Conservation (phyloP, 2,329 filamentous ascomycete genomes). For the Arthroderma uncinatum region DNA sequence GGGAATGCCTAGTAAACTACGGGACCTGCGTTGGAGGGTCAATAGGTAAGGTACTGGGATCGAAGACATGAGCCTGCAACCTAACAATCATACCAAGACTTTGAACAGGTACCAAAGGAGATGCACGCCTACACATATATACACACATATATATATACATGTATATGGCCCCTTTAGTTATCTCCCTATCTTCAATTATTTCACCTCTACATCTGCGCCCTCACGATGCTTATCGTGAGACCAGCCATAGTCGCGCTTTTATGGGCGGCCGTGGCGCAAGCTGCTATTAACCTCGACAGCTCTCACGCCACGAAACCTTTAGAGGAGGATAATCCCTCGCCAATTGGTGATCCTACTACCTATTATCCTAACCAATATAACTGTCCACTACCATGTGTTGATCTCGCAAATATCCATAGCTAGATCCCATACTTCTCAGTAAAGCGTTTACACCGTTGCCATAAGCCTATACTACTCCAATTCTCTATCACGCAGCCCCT, state of each 20-base stretch:
- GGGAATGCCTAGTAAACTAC: not conserved
- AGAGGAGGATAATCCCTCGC: not conserved
- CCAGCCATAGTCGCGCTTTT: not conserved
- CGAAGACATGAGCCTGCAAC: not conserved
- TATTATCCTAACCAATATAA: conserved; percentile 1
- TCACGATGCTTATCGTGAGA: not conserved
- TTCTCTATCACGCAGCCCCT: conserved; percentile 5
- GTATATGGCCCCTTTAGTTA: not conserved
- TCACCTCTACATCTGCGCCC: not conserved
- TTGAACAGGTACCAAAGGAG: not conserved
- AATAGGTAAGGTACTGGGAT: not conserved
- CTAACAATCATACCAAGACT: not conserved
- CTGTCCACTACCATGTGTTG: not conserved
- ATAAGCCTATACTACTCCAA: conserved; percentile 5
- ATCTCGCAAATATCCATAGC: conserved; percentile 1
- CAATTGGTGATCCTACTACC: not conserved
- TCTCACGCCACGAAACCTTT: not conserved
- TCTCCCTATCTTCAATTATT: not conserved
- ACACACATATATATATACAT: not conserved
- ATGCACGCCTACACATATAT: not conserved
- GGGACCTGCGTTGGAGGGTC: not conserved
- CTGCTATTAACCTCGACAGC: conserved; percentile 3
- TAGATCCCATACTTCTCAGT: conserved; percentile 7
- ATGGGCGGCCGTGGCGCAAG: not conserved
- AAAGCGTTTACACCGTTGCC: conserved; percentile 2